A percentile compares a stretch with the other conserved stretches of the same genome.
These are phyloP conservation scores for Diplodia seriata DNA, from an alignment of 2,329 filamentous ascomycete genomes.

Conservation along the genomic window DNA sequence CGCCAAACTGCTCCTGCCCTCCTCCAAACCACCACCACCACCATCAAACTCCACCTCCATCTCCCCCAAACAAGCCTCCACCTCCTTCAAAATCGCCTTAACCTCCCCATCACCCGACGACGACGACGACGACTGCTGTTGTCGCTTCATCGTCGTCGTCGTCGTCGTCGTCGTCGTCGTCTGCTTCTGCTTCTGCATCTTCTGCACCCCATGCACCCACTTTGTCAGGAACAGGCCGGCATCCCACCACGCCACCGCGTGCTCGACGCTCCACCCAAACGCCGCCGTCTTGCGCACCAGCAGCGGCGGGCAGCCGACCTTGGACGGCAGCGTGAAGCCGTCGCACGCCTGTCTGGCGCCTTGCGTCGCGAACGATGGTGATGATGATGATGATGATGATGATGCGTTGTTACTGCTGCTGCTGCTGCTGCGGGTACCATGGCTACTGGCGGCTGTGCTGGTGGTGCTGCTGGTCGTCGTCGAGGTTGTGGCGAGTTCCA, in stretches of 20 bases:
- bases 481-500: slow-evolving; percentile 29
- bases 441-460: neutral
- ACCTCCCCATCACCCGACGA: slow-evolving; percentile 18
- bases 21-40: slow-evolving; percentile 3
- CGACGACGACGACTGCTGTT: no score
- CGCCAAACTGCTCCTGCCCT: slow-evolving; percentile 35
- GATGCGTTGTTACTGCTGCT: neutral
- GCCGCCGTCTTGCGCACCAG: slow-evolving; percentile 45
- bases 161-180: no score
- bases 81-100: slow-evolving; percentile 37
- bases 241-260: slow-evolving; percentile 47
- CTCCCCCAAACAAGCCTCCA: slow-evolving; percentile 39
- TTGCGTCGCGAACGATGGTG: slow-evolving; percentile 37
- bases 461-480: slow-evolving; percentile 15
- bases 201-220: slow-evolving; percentile 45
- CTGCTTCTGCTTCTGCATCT: neutral
- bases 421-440: slow-evolving; percentile 20
- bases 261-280: slow-evolving; percentile 45
- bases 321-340: slow-evolving; percentile 41
- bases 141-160: neutral
- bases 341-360: slow-evolving; percentile 42
- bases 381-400: slow-evolving; percentile 15
- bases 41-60: slow-evolving; percentile 37
- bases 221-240: slow-evolving; percentile 44
- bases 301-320: slow-evolving; percentile 37